Evolutionary conservation across 768 basidiomycete species (phyloP), one percentile per base, ranked within the genome.

Genomic region (Cytidiella melzeri): DNA sequence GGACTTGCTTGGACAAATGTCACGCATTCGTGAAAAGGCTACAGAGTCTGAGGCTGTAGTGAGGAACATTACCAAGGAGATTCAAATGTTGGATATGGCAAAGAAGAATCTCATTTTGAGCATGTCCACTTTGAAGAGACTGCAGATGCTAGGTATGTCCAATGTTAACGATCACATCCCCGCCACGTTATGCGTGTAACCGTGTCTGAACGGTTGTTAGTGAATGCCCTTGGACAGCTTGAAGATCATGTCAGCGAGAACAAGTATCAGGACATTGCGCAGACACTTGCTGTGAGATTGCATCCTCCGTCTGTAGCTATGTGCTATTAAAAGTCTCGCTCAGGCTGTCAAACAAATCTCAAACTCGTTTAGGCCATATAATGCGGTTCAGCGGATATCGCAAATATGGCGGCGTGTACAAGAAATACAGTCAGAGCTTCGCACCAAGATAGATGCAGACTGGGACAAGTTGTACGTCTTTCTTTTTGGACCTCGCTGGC

Each of bases 11-110:
- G 84, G 87, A 23, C 95, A 98, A 70, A 95, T 97, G 82, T 93
- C 87, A 30, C 86, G 87, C 48, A 96, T 98, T 56, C 80, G 92
- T 39, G 93, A 97, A 68, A 97, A 97, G 63, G 93, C 95, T 0
- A 89, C 92, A 1, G 96, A 99, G 63, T 93, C 92, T 2, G 96
- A 98, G 60, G 92, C 92, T 1, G 91, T 98, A 42, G 96, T 98
- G 21, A 78, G 87, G 46, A 83, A 91, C 57, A 96, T 98, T 56
- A 99, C 96, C 2, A 87, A 89, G 56, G 96, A 99, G 66, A 98
- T 99, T 42, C 94, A 97, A 64, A 80, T 87, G 4, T 74, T 99
- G 26, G 96, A 98, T 64, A 70, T 88, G 28, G 93, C 92, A 15
- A 97, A 98, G 77, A 85, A 83, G 69, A 96, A 98, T 61, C 76